Evolutionary conservation across 2,329 filamentous ascomycete genomes (phyloP).

Genomic region (Fusarium sp.): DNA sequence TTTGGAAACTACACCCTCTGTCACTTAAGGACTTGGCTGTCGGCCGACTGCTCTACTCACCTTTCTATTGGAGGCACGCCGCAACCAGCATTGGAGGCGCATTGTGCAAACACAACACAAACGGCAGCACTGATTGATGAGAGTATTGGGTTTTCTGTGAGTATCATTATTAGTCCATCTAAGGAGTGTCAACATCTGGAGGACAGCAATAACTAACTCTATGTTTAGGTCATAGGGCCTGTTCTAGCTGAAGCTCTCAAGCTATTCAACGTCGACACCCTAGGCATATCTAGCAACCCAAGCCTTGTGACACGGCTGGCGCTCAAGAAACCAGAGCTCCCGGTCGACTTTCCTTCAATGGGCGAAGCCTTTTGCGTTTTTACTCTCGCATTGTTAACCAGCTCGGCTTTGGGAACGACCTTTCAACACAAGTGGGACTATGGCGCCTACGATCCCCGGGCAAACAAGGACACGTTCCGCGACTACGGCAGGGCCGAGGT

Average conservation of each 20-base stretch:
- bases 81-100: neutral
- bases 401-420: neutral
- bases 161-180: neutral
- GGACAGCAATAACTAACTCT: neutral
- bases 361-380: neutral
- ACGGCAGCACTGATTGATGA: neutral
- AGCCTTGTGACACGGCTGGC: neutral
- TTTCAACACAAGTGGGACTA: neutral
- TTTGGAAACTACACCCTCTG: neutral
- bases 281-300: neutral
- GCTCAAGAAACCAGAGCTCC: neutral
- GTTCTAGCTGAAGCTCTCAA: neutral
- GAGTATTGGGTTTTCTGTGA: neutral
- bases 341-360: neutral
- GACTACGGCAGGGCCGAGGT: neutral
- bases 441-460: neutral
- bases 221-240: neutral
- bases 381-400: neutral
- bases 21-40: neutral
- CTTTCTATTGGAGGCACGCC: neutral
- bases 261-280: neutral
- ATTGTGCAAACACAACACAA: neutral
- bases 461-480: neutral
- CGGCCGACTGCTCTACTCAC: neutral
- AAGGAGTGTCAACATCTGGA: neutral